Evolutionary conservation across 2,329 filamentous ascomycete species (phyloP).

Genomic region (Ophiostoma piceae): DNA sequence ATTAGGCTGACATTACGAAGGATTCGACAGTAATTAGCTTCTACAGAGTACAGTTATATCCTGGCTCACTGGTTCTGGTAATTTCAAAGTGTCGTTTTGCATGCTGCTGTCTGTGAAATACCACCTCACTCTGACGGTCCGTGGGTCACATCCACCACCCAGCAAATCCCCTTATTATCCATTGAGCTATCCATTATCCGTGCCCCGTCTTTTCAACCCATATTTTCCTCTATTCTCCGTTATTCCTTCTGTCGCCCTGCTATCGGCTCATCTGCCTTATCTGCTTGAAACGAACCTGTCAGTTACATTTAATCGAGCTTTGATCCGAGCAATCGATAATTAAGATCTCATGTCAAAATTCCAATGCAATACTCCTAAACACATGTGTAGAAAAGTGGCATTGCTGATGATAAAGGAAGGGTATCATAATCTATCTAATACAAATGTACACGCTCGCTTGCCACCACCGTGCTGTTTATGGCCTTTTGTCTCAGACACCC

Average conservation of each 20-base stretch:
- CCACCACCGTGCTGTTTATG: not conserved
- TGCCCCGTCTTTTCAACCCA: not conserved
- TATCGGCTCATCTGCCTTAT: not conserved
- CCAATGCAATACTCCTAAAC: not conserved
- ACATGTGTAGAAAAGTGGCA: not conserved
- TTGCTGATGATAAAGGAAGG: not conserved
- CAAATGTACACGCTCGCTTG: not conserved
- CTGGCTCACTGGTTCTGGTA: not conserved
- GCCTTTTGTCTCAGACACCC: not conserved
- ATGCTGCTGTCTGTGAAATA: not conserved
- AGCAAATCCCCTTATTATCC: not conserved
- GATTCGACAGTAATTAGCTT: not conserved
- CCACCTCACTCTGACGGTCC: not conserved
- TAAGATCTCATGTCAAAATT: not conserved
- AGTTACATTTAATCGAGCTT: too few species aligned
- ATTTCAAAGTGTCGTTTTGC: not conserved
- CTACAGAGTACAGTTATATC: too few species aligned
- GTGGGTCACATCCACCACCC: not conserved
- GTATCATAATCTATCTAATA: slow-evolving; percentile 1
- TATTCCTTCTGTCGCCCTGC: not conserved
- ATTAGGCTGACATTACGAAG: not conserved
- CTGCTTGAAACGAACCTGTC: too few species aligned
- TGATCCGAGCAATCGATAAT: too few species aligned
- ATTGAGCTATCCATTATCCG: not conserved
- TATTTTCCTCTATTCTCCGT: not conserved